These are phyloP conservation scores for Penicillium sp. DNA, from an alignment of 2,329 filamentous ascomycete species.

Conservation along the genomic window DNA sequence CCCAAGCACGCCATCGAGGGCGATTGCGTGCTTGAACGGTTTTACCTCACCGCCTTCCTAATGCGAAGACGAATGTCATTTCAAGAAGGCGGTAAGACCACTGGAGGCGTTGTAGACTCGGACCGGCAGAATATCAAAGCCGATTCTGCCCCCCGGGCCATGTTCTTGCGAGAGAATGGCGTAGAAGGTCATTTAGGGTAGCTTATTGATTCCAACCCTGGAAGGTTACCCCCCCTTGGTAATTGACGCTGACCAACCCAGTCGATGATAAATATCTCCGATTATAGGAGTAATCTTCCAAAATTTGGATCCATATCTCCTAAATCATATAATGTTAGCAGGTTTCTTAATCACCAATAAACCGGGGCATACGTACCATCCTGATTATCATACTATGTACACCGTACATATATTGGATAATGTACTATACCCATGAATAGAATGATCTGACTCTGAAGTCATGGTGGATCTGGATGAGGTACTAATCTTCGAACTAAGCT, in stretches of 20 bases:
- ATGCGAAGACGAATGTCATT: not conserved
- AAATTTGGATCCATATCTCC: not conserved
- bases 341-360: not conserved
- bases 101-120: not conserved
- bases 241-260: constrained; percentile 1
- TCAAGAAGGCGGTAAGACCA: not conserved
- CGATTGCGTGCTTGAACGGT: not conserved
- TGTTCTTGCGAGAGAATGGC: not conserved
- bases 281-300: not conserved
- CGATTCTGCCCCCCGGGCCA: not conserved
- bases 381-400: not conserved
- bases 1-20: not conserved
- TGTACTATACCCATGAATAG: not conserved
- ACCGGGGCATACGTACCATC: not conserved
- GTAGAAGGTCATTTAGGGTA: constrained; percentile 15
- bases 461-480: not conserved
- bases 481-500: not conserved
- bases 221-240: not conserved
- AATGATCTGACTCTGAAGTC: not conserved
- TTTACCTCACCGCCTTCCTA: not conserved
- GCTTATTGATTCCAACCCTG: not conserved
- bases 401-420: not conserved
- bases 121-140: not conserved
- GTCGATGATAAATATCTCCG: not conserved
- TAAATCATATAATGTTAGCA: not conserved